Percentiles rank a stretch among this genome's conserved stretches.
Evolutionary conservation across 805 yeast species (phyloP).

Genomic region (Sporopachydermia quercuum): DNA sequence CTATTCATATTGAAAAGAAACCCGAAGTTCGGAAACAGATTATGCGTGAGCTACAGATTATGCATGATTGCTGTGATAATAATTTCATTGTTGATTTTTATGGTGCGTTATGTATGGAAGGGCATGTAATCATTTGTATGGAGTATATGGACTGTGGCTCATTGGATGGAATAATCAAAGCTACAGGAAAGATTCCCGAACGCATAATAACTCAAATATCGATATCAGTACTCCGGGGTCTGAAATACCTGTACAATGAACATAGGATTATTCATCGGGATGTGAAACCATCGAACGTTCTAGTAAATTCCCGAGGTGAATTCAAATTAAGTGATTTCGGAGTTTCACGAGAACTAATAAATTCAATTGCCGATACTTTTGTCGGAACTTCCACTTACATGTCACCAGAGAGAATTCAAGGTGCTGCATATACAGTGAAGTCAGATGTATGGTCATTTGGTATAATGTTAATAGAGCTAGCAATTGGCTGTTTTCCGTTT

Average conservation of each 20-base stretch:
- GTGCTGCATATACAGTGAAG: slow-evolving; percentile 83
- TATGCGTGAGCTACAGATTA: slow-evolving; percentile 72
- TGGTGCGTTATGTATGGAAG: slow-evolving; percentile 70
- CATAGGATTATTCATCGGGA: slow-evolving; percentile 92
- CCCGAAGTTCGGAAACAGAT: slow-evolving; percentile 69
- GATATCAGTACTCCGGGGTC: slow-evolving; percentile 63
- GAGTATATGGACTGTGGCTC: slow-evolving; percentile 95
- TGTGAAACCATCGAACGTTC: slow-evolving; percentile 88
- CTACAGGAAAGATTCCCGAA: slow-evolving; percentile 51
- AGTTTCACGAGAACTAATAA: slow-evolving; percentile 79
- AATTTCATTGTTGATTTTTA: slow-evolving; percentile 79
- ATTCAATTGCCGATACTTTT: slow-evolving; percentile 93
- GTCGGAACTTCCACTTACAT: slow-evolving; percentile 96
- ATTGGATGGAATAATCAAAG: slow-evolving; percentile 57
- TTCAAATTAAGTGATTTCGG: slow-evolving; percentile 95
- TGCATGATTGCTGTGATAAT: slow-evolving; percentile 65
- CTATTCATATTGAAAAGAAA: slow-evolving; percentile 74
- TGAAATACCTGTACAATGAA: slow-evolving; percentile 63
- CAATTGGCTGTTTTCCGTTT: slow-evolving; percentile 75
- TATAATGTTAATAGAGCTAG: slow-evolving; percentile 73
- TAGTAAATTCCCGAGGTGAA: slow-evolving; percentile 74
- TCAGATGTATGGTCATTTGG: slow-evolving; percentile 98
- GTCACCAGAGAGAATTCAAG: slow-evolving; percentile 97
- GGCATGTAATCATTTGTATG: slow-evolving; percentile 81
- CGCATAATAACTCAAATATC: slow-evolving; percentile 59